Conservation (phyloP, 2,329 filamentous ascomycete species). For the Ramichloridium luteum region DNA sequence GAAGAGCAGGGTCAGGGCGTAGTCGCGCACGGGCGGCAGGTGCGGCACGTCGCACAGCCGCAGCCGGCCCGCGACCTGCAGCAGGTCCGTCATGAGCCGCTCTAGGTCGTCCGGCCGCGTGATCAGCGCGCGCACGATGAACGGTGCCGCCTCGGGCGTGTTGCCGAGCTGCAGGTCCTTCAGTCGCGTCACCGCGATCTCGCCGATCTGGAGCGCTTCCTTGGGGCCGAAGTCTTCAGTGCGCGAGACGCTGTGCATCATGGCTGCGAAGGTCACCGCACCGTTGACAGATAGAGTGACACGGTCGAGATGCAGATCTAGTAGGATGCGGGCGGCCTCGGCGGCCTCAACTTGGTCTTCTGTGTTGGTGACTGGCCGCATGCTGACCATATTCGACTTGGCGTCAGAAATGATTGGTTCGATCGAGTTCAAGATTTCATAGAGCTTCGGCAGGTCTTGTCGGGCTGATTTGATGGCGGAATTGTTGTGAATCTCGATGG, state of each 20-base stretch:
- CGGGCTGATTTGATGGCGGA: not conserved
- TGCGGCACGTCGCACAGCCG: not conserved
- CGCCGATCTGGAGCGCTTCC: not conserved
- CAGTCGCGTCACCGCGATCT: not conserved
- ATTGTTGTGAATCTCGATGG: not conserved
- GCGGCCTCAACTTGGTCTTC: not conserved
- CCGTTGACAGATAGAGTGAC: not conserved
- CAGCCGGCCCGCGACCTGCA: not conserved
- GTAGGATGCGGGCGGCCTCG: not conserved
- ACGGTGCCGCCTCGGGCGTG: not conserved
- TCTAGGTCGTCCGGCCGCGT: not conserved
- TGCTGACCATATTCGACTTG: not conserved
- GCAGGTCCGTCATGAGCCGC: not conserved
- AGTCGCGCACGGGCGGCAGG: not conserved
- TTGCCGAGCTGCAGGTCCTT: constrained; percentile 1
- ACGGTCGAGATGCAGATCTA: not conserved
- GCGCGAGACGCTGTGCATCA: not conserved
- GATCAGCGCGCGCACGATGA: not conserved
- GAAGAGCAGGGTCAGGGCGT: not conserved
- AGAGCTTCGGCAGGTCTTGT: not conserved
- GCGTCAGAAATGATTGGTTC: not conserved
- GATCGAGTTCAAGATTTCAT: not conserved
- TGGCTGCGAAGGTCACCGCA: not conserved
- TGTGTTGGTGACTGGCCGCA: not conserved
- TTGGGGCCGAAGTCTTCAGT: not conserved